Percentiles rank a stretch among this genome's conserved stretches.
These are phyloP conservation scores for Chlamydomonas incerta DNA, from an alignment of 139 green algal genomes.

Conservation along the genomic window DNA sequence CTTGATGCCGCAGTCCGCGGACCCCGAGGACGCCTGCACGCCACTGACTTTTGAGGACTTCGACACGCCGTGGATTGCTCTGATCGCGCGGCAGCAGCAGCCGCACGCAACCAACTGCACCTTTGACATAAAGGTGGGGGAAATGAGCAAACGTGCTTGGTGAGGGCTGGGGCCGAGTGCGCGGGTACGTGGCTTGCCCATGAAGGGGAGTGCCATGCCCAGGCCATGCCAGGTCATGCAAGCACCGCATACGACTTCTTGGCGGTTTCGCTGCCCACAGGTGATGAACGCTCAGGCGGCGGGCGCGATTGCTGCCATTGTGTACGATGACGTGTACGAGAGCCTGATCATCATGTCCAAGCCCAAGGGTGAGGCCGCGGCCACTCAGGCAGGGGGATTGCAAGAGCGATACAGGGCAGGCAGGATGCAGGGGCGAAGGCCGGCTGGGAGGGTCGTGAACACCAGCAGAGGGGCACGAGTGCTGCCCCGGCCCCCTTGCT, in stretches of 20 bases:
- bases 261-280: constrained; percentile 38
- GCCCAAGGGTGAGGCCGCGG: constrained; percentile 47
- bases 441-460: too few relatives aligned
- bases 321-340: constrained; percentile 80
- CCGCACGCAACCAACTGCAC: constrained; percentile 69
- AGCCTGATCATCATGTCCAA: constrained; percentile 87
- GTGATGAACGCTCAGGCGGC: constrained; percentile 76
- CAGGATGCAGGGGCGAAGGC: too few relatives aligned
- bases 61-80: constrained; percentile 70
- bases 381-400: too few relatives aligned
- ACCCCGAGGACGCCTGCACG: constrained; percentile 76
- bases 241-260: too few relatives aligned
- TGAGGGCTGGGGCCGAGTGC: not conserved
- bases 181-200: not conserved
- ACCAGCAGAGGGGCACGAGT: too few relatives aligned
- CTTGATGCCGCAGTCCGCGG: constrained; percentile 58
- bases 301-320: constrained; percentile 79
- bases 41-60: constrained; percentile 54
- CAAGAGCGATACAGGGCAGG: too few relatives aligned
- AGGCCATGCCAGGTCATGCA: too few relatives aligned
- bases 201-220: too few relatives aligned
- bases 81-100: constrained; percentile 74
- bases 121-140: constrained; percentile 88
- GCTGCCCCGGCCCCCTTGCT: too few relatives aligned
- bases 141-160: too few relatives aligned